These are phyloP conservation scores for Geotrichum ghanense DNA, from an alignment of 805 yeast genomes.

Conservation along the genomic window DNA sequence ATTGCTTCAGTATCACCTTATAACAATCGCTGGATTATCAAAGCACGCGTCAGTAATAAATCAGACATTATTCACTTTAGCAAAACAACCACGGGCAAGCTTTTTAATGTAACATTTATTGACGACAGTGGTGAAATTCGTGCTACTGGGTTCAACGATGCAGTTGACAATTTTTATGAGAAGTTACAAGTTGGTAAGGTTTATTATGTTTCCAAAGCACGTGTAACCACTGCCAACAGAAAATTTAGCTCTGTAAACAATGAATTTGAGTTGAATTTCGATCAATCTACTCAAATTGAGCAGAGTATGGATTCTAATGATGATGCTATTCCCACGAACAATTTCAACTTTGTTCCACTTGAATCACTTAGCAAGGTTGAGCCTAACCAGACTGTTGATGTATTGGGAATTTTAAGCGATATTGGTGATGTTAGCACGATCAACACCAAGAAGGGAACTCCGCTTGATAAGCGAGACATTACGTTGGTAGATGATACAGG, in stretches of 20 bases:
- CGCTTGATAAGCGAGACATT: slow-evolving; percentile 86
- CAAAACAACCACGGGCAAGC: slow-evolving; percentile 77
- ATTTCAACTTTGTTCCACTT: slow-evolving; percentile 65
- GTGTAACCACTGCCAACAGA: slow-evolving; percentile 74
- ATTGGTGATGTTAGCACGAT: slow-evolving; percentile 69
- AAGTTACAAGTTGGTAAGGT: slow-evolving; percentile 79
- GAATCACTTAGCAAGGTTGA: slow-evolving; percentile 56
- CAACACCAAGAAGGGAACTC: slow-evolving; percentile 82
- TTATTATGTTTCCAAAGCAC: slow-evolving; percentile 70
- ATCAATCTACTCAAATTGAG: slow-evolving; percentile 64
- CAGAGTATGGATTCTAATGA: slow-evolving; percentile 48
- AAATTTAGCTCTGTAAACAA: slow-evolving; percentile 75
- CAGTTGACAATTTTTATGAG: slow-evolving; percentile 69
- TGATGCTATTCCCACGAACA: slow-evolving; percentile 60
- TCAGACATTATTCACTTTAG: slow-evolving; percentile 86
- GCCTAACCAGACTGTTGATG: slow-evolving; percentile 67
- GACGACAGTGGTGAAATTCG: slow-evolving; percentile 95
- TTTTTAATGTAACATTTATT: slow-evolving; percentile 75
- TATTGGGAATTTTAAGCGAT: slow-evolving; percentile 72
- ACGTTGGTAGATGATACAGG: slow-evolving; percentile 77
- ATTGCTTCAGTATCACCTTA: slow-evolving; percentile 88
- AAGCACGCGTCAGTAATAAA: slow-evolving; percentile 83
- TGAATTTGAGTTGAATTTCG: slow-evolving; percentile 79
- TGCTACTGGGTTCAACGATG: slow-evolving; percentile 87
- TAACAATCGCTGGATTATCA: slow-evolving; percentile 83